Conservation (phyloP, 202 grass and related monocot species). For the Schoenoplectus tabernaemontani region DNA sequence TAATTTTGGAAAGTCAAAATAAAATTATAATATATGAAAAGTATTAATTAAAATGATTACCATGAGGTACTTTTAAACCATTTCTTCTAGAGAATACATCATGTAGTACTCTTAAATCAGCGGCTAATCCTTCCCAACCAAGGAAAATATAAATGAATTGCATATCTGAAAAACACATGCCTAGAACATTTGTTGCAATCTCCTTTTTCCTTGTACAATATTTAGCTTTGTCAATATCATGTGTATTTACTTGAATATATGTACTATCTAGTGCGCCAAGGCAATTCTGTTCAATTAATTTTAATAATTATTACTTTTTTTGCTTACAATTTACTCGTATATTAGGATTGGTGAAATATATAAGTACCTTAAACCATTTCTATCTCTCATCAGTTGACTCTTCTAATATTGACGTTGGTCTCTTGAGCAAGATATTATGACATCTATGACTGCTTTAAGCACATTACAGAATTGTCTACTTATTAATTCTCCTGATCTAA, state of each 20-base stretch:
- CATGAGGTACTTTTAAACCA: constrained; percentile 17
- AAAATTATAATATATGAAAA: neutral
- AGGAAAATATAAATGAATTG: constrained; percentile 20
- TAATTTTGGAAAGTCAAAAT: neutral
- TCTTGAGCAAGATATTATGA: neutral
- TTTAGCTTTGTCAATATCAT: neutral
- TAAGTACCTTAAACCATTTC: neutral
- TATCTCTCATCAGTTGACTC: neutral
- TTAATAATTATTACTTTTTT: neutral
- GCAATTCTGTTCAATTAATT: neutral
- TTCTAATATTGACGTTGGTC: neutral
- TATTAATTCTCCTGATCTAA: neutral
- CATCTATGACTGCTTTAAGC: neutral
- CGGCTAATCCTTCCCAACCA: neutral
- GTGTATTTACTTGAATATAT: constrained; percentile 1
- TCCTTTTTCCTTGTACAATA: neutral
- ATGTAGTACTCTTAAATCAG: constrained; percentile 8
- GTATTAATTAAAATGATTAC: neutral
- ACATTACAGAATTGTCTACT: constrained; percentile 7
- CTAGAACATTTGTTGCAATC: constrained; percentile 20
- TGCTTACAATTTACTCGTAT: neutral
- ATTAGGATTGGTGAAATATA: neutral
- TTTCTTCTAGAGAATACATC: constrained; percentile 4
- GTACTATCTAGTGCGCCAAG: constrained; percentile 5
- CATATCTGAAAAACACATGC: constrained; percentile 8